Evolutionary conservation across 2,329 filamentous ascomycete genomes (phyloP), one percentile per base, ranked within the genome.

Genomic region (Aspergillus costaricaensis): DNA sequence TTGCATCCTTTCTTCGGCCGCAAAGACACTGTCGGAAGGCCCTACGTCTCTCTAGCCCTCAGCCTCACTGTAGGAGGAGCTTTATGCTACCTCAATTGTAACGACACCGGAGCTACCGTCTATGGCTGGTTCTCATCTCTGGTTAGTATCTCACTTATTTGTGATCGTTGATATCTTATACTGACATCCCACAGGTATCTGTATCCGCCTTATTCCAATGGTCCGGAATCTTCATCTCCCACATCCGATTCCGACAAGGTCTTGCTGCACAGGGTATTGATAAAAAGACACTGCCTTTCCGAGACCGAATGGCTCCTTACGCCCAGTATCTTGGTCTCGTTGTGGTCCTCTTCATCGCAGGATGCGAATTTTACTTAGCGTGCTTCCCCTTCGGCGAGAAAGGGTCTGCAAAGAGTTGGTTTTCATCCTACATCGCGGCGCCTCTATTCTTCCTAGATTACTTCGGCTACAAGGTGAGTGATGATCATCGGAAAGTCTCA

Each of bases 61-160:
- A 72, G 71, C 27, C 58, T 68, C 27, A 51, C 65, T 1, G 53
- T 76, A 5, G 73, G 73, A 4, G 73, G 72, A 14, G 74, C 73
- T 3, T 59, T 75, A 1, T 71, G 68, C 41, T 76, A 76, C 62
- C 65, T 76, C 3, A 75, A 76, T 54, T 66, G 66, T 21, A 72
- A 71, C 49, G 66, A 67, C 43, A 63, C 67, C 21, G 66, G 67
- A 3, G 62, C 57, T 12, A 49, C 67, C 17, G 73, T 75, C 2
- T 76, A 75, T 50, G 62, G 61, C 14, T 76, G 72, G 74, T 74
- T 76, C 54, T 73, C 74, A 1, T 62, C 65, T 12, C 54, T 72
- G 65, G 68, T 70, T 53, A 52, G 65, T 4, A 23, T 30, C 15
- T 8, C n/a, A n/a, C 15, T 5, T 32, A 14, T 17, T 7, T 30